Percentiles rank a stretch among this genome's conserved stretches.
Conservation (phyloP, 1,284 basidiomycete genomes). For the Phellinidium pouzarii region DNA sequence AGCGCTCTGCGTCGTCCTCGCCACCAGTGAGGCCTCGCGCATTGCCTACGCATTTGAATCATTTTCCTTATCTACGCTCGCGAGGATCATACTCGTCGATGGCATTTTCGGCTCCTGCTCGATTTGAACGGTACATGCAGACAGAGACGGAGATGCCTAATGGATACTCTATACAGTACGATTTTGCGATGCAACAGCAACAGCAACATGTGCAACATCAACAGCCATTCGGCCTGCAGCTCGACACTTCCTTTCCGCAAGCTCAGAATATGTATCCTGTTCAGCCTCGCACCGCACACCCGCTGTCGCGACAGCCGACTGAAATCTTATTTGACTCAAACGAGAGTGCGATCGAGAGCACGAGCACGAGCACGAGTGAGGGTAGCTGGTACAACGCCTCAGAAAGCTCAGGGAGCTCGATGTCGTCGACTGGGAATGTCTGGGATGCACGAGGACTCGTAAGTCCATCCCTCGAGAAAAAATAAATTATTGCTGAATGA, state of each 20-base stretch:
- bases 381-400: neutral
- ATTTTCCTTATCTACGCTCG: neutral
- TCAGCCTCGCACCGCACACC: neutral
- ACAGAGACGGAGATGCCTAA: neutral
- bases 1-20: constrained; percentile 13
- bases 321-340: no score
- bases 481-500: neutral
- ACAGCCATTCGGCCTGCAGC: neutral
- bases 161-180: neutral
- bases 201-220: neutral
- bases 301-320: constrained; percentile 1
- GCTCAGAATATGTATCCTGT: neutral
- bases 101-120: neutral
- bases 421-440: constrained; percentile 3
- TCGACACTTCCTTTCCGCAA: neutral
- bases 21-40: constrained; percentile 11
- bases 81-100: neutral
- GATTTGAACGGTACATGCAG: neutral
- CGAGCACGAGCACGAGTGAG: neutral
- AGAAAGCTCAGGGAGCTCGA: constrained; percentile 16
- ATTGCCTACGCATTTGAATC: neutral
- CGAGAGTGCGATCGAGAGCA: neutral
- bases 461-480: constrained; percentile 18
- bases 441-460: constrained; percentile 22
- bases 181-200: neutral